A percentile compares a stretch with the other conserved stretches of the same genome.
phyloP scores from a whole-genome alignment of 2,329 filamentous ascomycete genomes.

The Ophiosphaerella narmari region DNA sequence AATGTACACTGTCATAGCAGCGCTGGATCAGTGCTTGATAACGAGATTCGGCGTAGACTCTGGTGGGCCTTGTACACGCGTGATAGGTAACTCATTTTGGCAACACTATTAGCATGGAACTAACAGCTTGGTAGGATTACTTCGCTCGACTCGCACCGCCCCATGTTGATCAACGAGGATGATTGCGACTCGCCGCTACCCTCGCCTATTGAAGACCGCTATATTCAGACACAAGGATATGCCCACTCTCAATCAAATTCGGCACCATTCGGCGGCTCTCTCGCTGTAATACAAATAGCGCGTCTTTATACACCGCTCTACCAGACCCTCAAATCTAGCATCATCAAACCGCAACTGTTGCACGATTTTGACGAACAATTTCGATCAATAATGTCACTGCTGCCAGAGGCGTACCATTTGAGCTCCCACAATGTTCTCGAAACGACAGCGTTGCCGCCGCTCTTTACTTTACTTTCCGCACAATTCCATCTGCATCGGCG shows the following conservation, averaged over 20 bases:
- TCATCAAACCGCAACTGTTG: conserved; percentile 69
- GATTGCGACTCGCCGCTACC: conserved; percentile 87
- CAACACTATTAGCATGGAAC: conserved; percentile 1
- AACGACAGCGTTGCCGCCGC: conserved; percentile 72
- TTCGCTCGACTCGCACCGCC: conserved; percentile 78
- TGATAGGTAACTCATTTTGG: conserved; percentile 66
- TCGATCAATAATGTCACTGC: conserved; percentile 71
- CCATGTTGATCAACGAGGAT: conserved; percentile 80
- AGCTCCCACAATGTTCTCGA: conserved; percentile 70
- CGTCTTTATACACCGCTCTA: conserved; percentile 76
- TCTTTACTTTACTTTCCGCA: conserved; percentile 79
- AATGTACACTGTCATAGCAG: conserved; percentile 48
- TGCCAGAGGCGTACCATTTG: conserved; percentile 75
- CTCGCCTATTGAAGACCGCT: conserved; percentile 78
- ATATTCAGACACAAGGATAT: conserved; percentile 62
- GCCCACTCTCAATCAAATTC: conserved; percentile 44
- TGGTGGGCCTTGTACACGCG: conserved; percentile 96
- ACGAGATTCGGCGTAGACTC: conserved; percentile 81
- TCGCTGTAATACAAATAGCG: conserved; percentile 80
- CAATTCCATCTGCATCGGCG: conserved; percentile 87
- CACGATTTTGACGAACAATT: conserved; percentile 84
- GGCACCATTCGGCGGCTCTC: conserved; percentile 67
- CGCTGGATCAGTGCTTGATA: conserved; percentile 70
- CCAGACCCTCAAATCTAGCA: conserved; percentile 67
- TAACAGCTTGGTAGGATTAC: conserved; percentile 61